Base-by-base conservation (phyloP, 2,329 filamentous ascomycete genomes). In the Fusarium musae region DNA sequence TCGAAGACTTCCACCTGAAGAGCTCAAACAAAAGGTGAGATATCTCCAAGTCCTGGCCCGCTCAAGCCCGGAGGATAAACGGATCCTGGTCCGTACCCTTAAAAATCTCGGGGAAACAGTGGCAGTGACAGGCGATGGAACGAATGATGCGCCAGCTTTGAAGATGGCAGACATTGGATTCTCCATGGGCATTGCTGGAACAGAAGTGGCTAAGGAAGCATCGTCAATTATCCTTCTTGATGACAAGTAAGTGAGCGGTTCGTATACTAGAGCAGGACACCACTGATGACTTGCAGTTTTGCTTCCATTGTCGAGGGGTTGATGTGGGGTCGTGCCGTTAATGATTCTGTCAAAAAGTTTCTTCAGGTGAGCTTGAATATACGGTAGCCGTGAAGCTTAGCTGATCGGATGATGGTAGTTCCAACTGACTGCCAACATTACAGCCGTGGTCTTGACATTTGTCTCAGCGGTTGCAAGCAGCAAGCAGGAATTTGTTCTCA, bases 41-140 rank as follows among this genome's bases (percentile, higher is more conserved):
- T 87, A 84, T 12, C 85, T 93, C 4, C 88, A 91, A 74, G 90
- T 92, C 4, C 82, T 92, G 23, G 91, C 90, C 44, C 87, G 90
- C 9, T 92, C 90, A 2, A 91, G 89, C 4, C 90, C 90, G 0
- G 90, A 92, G 69, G 90, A 92, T 75, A 92, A 92, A 81, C 85
- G 86, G 2, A 89, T 92, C 60, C 81, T 93, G 10, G 90, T 92
- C 7, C 84, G 85, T 9, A 87, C 86, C 19, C 85, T 92, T 26
- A 91, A 91, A 81, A 88, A 90, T 57, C 85, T 90, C 21, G 89
- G 89, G 6, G 89, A 91, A 79, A 91, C 81, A 0, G 85, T 88
- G 3, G 87, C 86, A 15, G 86, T 89, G 3, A 91, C 90, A 17
- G 89, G 90, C 19, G 90, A 91, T 72, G 89, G 89, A 11, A 90